Evolutionary conservation across 2,329 filamentous ascomycete genomes (phyloP), one percentile per base, ranked within the genome.

Genomic region (Arthrocladium fulminans): DNA sequence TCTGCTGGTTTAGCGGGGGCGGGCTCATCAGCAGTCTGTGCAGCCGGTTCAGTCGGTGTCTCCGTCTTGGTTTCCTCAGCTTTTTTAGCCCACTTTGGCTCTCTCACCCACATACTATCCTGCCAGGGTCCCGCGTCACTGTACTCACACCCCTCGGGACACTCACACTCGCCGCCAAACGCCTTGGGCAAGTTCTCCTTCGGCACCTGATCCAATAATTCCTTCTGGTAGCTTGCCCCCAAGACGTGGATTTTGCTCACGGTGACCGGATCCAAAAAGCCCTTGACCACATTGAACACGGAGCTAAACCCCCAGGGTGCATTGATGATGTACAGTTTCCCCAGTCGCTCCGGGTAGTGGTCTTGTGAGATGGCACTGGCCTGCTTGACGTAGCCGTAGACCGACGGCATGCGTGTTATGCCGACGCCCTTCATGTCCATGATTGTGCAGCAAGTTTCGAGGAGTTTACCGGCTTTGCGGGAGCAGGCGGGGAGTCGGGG

Each of bases 401-500:
- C 90, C 53, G 84, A 84, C 54, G 81, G 77, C 37, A 87, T 82
- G 70, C 85, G 92, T 65, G 75, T 77, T 59, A 97, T 72, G 51
- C 87, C 87, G 20, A 98, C 89, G 54, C 89, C 89, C 75, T 95
- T 95, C 67, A 96, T 78, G 70, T 98, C 92, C 84, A 97, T 92
- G 71, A 98, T 88, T 56, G 86, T 90, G 81, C 92, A 97, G 75
- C 88, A 96, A 20, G 92, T 98, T 75, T 98, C 92, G 62, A 96
- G 83, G 50, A 98, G 81, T 63, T 84, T 80, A 61, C 86, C 88
- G 20, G 83, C 75, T 72, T 95, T 94, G 69, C 90, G 88, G 49
- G 88, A 95, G 77, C 88, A 96, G 58, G 92, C 90, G 45, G 92
- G 92, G 49, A 98, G 79, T 58, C 92, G 86, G 12, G 89, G 89